Evolutionary conservation across 164 flowering plant species (phyloP).

Genomic region (Dillenia turbinata): DNA sequence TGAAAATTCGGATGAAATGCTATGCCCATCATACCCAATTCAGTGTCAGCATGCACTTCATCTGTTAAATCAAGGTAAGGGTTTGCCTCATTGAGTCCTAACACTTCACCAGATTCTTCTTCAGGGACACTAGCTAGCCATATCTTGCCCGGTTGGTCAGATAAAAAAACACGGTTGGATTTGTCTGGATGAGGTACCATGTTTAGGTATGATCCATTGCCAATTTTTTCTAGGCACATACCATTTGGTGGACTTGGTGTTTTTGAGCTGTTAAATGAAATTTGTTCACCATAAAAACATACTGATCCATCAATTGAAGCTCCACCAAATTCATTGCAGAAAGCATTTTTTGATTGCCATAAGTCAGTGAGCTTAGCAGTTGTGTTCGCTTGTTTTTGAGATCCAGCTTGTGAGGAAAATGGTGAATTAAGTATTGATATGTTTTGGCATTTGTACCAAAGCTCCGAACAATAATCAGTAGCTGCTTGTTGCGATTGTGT

Average conservation of each 20-base stretch:
- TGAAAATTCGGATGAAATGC: slow-evolving; percentile 88
- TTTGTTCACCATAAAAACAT: slow-evolving; percentile 71
- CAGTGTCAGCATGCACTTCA: slow-evolving; percentile 61
- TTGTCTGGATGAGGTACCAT: slow-evolving; percentile 95
- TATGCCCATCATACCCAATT: slow-evolving; percentile 78
- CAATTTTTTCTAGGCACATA: slow-evolving; percentile 81
- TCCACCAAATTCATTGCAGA: slow-evolving; percentile 79
- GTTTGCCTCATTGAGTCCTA: slow-evolving; percentile 51
- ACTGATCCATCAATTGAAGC: slow-evolving; percentile 43
- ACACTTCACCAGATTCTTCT: slow-evolving; percentile 51
- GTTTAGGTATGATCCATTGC: slow-evolving; percentile 68
- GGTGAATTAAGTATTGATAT: too few species aligned
- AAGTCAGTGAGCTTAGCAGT: slow-evolving; percentile 55
- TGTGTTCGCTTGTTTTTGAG: too few species aligned
- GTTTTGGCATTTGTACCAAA: too few species aligned
- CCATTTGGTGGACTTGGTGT: slow-evolving; percentile 47
- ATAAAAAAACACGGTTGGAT: slow-evolving; percentile 70
- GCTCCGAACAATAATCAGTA: too few species aligned
- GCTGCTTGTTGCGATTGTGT: too few species aligned
- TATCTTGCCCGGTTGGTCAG: slow-evolving; percentile 70
- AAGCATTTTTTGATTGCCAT: slow-evolving; percentile 71
- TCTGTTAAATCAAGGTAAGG: slow-evolving; percentile 86
- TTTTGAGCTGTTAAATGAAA: slow-evolving; percentile 35
- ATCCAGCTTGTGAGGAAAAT: too few species aligned
- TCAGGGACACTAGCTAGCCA: slow-evolving; percentile 77